Percentiles rank a stretch among this genome's conserved stretches.
Conservation (phyloP, 768 basidiomycete species). For the Sutorius australiensis region DNA sequence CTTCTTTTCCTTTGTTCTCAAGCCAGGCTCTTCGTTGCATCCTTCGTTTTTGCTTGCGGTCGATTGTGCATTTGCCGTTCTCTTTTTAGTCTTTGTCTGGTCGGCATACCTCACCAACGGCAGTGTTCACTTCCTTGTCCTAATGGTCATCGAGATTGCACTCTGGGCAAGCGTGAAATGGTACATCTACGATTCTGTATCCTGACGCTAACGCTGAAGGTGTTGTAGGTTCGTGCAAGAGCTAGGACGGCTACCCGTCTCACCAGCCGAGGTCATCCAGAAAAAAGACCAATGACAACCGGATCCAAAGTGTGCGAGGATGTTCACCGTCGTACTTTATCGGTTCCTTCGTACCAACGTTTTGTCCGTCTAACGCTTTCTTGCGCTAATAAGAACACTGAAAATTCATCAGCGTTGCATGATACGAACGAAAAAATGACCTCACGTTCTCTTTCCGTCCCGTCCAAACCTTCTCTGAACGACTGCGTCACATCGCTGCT, state of each 20-base stretch:
- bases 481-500: conserved; percentile 60
- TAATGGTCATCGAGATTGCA: conserved; percentile 61
- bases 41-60: conserved; percentile 63
- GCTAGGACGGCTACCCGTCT: conserved; percentile 38
- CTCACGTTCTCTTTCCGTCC: conserved; percentile 88
- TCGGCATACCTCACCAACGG: conserved; percentile 60
- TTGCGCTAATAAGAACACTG: conserved; percentile 85
- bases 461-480: conserved; percentile 89
- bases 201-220: conserved; percentile 4
- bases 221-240: conserved; percentile 63
- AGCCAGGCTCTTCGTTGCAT: conserved; percentile 73
- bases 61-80: conserved; percentile 54
- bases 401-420: conserved; percentile 5
- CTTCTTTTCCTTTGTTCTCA: conserved; percentile 58
- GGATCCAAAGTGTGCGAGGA: not conserved
- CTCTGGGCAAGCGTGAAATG: conserved; percentile 83
- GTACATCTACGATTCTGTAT: conserved; percentile 37
- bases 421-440: conserved; percentile 10
- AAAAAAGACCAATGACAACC: conserved; percentile 26
- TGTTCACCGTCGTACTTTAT: conserved; percentile 47
- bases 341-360: conserved; percentile 78
- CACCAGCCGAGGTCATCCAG: conserved; percentile 13
- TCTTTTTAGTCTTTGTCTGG: conserved; percentile 56
- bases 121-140: conserved; percentile 61
- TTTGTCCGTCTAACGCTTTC: conserved; percentile 76